These are phyloP conservation scores for Scedosporium dehoogii DNA, from an alignment of 2,329 filamentous ascomycete genomes.

Conservation along the genomic window DNA sequence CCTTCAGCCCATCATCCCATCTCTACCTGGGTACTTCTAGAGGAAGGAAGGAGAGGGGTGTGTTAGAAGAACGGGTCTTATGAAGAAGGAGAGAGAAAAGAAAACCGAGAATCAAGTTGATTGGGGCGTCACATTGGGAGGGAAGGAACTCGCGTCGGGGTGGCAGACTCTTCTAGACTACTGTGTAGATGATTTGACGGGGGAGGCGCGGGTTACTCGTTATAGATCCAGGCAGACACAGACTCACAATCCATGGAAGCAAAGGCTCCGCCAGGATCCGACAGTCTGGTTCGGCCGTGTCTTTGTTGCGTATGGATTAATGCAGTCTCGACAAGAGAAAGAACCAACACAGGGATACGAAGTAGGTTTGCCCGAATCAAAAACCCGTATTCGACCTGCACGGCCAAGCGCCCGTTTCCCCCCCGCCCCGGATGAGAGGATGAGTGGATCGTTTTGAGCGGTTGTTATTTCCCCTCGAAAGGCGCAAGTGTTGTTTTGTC, in stretches of 20 bases:
- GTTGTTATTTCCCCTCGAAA: neutral
- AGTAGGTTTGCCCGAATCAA: neutral
- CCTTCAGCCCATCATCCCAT: neutral
- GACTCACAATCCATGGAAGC: neutral
- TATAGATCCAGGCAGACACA: neutral
- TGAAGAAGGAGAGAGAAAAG: too few relatives aligned
- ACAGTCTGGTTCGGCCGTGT: neutral
- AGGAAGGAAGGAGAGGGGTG: neutral
- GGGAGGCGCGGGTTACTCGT: neutral
- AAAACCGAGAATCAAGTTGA: too few relatives aligned
- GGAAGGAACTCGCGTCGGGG: too few relatives aligned
- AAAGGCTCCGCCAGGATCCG: neutral
- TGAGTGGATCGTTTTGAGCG: neutral
- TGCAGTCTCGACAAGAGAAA: neutral
- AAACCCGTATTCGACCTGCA: neutral
- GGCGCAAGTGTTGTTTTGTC: neutral
- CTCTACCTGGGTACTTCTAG: neutral
- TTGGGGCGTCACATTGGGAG: too few relatives aligned
- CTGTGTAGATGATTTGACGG: neutral
- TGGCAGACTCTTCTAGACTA: neutral
- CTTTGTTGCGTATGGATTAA: neutral
- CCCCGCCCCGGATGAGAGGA: neutral
- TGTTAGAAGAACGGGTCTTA: neutral
- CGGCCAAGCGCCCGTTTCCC: neutral
- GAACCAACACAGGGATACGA: neutral